Conservation (phyloP, 495 filamentous ascomycete species). For the Penicillium goetzii region DNA sequence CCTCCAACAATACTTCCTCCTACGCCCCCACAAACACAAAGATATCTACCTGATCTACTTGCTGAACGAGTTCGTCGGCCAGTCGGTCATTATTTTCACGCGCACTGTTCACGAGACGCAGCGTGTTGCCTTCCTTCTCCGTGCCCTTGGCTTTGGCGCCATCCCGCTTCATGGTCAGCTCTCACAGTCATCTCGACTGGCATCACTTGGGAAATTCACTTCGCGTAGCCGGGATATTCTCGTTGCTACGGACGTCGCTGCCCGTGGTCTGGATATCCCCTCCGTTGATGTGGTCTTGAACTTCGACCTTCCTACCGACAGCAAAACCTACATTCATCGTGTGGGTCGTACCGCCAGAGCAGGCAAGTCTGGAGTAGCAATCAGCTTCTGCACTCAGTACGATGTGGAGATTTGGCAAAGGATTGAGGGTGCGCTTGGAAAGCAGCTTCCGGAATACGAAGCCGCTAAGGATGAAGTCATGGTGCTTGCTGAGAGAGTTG, state of each 20-base stretch:
- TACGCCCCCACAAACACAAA: slow-evolving; percentile 88
- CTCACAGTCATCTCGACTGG: slow-evolving; percentile 80
- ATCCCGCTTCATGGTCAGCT: slow-evolving; percentile 93
- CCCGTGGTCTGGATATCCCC: slow-evolving; percentile 93
- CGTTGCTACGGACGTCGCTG: slow-evolving; percentile 94
- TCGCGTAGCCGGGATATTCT: slow-evolving; percentile 76
- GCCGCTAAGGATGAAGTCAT: slow-evolving; percentile 82
- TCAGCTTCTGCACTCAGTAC: slow-evolving; percentile 86
- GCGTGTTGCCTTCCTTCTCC: slow-evolving; percentile 77
- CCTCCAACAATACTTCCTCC: slow-evolving; percentile 77
- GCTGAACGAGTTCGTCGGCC: slow-evolving; percentile 81
- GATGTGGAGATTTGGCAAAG: slow-evolving; percentile 85
- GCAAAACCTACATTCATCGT: slow-evolving; percentile 93
- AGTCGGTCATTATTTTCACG: slow-evolving; percentile 85
- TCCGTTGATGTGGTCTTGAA: slow-evolving; percentile 89
- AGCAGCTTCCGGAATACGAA: slow-evolving; percentile 70
- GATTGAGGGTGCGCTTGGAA: slow-evolving; percentile 81
- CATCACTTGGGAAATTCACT: slow-evolving; percentile 80
- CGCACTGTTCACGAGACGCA: slow-evolving; percentile 93
- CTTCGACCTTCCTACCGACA: slow-evolving; percentile 78
- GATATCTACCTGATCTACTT: slow-evolving; percentile 87
- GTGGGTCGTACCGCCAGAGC: slow-evolving; percentile 93
- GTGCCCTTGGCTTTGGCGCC: slow-evolving; percentile 78
- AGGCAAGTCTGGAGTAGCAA: slow-evolving; percentile 80
- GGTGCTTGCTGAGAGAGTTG: slow-evolving; percentile 76